Conservation (phyloP, 257 asterid species). For the Solanum gandarillasii region DNA sequence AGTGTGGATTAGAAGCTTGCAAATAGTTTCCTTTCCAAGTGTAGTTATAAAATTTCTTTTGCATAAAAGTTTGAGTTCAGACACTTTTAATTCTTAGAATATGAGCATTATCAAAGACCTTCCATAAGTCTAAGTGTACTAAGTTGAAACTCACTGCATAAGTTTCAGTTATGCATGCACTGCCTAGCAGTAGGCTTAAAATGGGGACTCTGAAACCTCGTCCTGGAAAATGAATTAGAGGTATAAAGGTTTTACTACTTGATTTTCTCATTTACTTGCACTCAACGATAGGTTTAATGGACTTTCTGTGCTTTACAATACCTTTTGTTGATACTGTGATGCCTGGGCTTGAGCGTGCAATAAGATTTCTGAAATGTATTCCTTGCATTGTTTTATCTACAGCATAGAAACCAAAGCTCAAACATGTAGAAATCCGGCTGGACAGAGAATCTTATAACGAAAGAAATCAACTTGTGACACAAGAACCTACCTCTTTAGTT, state of each 20-base stretch:
- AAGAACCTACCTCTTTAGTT: slow-evolving; percentile 43
- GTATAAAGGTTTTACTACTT: neutral
- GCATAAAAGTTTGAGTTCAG: neutral
- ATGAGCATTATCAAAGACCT: neutral
- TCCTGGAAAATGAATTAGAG: neutral
- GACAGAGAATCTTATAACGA: neutral
- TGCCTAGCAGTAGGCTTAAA: neutral
- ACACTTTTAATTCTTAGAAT: neutral
- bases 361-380: slow-evolving; percentile 59
- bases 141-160: neutral
- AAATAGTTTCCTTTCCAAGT: neutral
- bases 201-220: neutral
- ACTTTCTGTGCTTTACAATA: slow-evolving; percentile 8
- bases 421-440: neutral
- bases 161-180: neutral
- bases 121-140: neutral
- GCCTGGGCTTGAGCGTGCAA: slow-evolving; percentile 92
- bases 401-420: slow-evolving; percentile 10
- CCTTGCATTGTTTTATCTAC: slow-evolving; percentile 63
- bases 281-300: neutral
- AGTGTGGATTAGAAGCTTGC: neutral
- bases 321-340: slow-evolving; percentile 79
- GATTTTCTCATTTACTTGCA: neutral
- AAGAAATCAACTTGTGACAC: neutral
- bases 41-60: neutral